Evolutionary conservation across 2,329 filamentous ascomycete species (phyloP).

Genomic region (Neoarthrinium moseri): DNA sequence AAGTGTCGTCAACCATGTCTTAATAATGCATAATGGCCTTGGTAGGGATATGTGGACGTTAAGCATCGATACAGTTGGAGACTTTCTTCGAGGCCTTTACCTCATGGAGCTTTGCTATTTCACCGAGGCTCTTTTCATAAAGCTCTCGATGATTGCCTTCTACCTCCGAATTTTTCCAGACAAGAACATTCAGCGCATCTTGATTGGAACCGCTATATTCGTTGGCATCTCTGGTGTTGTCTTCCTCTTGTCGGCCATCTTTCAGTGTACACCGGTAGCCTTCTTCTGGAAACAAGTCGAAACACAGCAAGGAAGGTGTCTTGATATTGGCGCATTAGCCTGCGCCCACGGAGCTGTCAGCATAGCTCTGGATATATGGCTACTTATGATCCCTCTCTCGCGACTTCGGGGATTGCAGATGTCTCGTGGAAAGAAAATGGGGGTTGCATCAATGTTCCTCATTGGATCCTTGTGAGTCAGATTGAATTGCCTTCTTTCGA

Average conservation of each 20-base stretch:
- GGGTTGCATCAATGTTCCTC: slow-evolving; percentile 42
- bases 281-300: slow-evolving; percentile 30
- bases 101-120: slow-evolving; percentile 22
- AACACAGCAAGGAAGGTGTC: slow-evolving; percentile 25
- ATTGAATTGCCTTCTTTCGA: neutral
- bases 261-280: slow-evolving; percentile 21
- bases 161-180: slow-evolving; percentile 30
- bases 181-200: slow-evolving; percentile 17
- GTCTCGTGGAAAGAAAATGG: slow-evolving; percentile 44
- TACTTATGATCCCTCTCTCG: slow-evolving; percentile 40
- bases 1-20: neutral
- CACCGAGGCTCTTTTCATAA: slow-evolving; percentile 23
- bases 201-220: slow-evolving; percentile 10
- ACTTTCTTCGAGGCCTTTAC: slow-evolving; percentile 24
- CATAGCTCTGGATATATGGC: slow-evolving; percentile 39
- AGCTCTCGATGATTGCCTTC: slow-evolving; percentile 27
- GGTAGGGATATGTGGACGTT: slow-evolving; percentile 4
- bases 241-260: slow-evolving; percentile 18
- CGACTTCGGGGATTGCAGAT: slow-evolving; percentile 38
- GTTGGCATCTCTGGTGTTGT: slow-evolving; percentile 17
- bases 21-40: neutral
- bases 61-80: slow-evolving; percentile 18
- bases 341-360: slow-evolving; percentile 36
- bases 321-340: slow-evolving; percentile 29
- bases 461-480: slow-evolving; percentile 33